phyloP scores from a whole-genome alignment of 495 filamentous ascomycete genomes.

The Jackrogersella minutella region DNA sequence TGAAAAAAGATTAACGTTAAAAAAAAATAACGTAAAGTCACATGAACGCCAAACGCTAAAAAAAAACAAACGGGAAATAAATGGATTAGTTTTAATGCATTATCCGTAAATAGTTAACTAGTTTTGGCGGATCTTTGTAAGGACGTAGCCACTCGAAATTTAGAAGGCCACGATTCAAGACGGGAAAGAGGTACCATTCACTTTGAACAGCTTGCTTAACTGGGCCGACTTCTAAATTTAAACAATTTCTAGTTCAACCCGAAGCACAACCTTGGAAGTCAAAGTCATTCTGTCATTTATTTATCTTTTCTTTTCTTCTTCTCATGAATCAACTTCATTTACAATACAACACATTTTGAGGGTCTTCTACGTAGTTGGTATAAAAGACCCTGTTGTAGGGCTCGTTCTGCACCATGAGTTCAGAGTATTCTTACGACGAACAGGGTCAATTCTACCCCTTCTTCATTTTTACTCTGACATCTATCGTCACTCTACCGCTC shows the following conservation, averaged over 20 bases:
- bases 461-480: slow-evolving; percentile 91
- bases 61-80: too few relatives aligned
- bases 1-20: too few relatives aligned
- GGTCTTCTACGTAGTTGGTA: neutral
- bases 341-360: slow-evolving; percentile 19
- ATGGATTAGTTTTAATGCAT: too few relatives aligned
- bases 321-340: neutral
- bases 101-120: too few relatives aligned
- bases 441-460: slow-evolving; percentile 99
- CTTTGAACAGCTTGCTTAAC: slow-evolving; percentile 33
- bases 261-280: too few relatives aligned
- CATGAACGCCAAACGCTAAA: too few relatives aligned
- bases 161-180: slow-evolving; percentile 48
- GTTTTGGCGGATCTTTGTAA: too few relatives aligned
- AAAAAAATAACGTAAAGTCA: too few relatives aligned
- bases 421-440: slow-evolving; percentile 98
- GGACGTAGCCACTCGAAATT: slow-evolving; percentile 36
- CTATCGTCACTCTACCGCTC: slow-evolving; percentile 87
- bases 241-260: slow-evolving; percentile 15
- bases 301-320: neutral
- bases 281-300: neutral
- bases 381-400: slow-evolving; percentile 43
- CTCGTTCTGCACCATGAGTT: slow-evolving; percentile 74
- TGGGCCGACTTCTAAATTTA: slow-evolving; percentile 33
- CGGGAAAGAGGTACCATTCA: slow-evolving; percentile 1